phyloP scores from a whole-genome alignment of 805 yeast genomes.

The Saccharomycopsis microspora region DNA sequence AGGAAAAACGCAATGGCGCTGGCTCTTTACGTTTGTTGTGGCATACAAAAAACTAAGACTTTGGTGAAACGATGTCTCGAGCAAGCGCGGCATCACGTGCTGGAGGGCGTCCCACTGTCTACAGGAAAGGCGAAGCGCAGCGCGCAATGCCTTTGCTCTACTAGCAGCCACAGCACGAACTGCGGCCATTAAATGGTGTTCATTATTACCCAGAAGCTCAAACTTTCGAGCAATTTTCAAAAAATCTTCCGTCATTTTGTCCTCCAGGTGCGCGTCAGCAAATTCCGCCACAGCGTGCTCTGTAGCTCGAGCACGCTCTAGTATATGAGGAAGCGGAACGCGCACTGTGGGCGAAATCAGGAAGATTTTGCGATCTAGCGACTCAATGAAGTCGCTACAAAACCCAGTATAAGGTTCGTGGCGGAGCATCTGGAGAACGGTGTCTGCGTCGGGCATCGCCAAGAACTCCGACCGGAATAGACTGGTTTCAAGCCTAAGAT shows the following conservation, averaged over 20 bases:
- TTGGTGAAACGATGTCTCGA: slow-evolving; percentile 67
- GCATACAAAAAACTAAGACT: slow-evolving; percentile 70
- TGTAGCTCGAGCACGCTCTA: slow-evolving; percentile 41
- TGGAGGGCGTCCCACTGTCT: slow-evolving; percentile 64
- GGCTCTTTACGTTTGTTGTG: slow-evolving; percentile 69
- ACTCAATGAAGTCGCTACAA: slow-evolving; percentile 27
- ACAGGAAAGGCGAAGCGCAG: slow-evolving; percentile 16
- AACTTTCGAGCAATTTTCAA: background rate
- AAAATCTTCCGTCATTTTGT: background rate
- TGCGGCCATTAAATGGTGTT: background rate
- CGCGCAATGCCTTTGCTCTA: too few species aligned
- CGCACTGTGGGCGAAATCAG: slow-evolving; percentile 81
- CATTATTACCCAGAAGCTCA: background rate
- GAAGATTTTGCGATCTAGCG: slow-evolving; percentile 40
- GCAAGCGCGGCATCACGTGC: slow-evolving; percentile 40
- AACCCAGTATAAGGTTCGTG: slow-evolving; percentile 19
- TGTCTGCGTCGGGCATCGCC: slow-evolving; percentile 11
- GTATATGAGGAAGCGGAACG: slow-evolving; percentile 57
- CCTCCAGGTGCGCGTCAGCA: background rate
- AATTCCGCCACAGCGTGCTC: slow-evolving; percentile 1
- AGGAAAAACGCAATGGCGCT: slow-evolving; percentile 92
- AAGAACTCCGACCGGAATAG: slow-evolving; percentile 30
- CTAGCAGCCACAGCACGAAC: too few species aligned
- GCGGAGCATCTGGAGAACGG: background rate
- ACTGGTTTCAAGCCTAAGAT: slow-evolving; percentile 69